Percentiles rank a stretch among this genome's conserved stretches.
Evolutionary conservation across 805 yeast species (phyloP).

Genomic region (Wickerhamiella galacta): DNA sequence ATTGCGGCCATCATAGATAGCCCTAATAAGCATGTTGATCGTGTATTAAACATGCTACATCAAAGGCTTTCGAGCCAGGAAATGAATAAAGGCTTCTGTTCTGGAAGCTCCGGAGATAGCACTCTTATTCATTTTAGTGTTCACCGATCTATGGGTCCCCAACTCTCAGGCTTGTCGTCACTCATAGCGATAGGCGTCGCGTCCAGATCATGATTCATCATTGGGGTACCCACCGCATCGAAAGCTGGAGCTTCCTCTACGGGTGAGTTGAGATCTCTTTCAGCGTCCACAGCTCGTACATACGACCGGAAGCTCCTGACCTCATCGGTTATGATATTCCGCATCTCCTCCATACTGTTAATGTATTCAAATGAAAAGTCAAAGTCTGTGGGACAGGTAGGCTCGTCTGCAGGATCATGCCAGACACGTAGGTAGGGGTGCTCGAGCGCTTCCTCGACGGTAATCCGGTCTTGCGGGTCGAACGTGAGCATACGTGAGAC

Average conservation of each 20-base stretch:
- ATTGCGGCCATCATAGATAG: too few relatives aligned
- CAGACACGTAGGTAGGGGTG: constrained; percentile 81
- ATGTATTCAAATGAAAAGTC: constrained; percentile 88
- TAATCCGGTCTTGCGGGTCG: constrained; percentile 66
- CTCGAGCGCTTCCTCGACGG: constrained; percentile 65
- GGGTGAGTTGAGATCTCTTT: too few relatives aligned
- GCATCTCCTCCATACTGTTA: constrained; percentile 57
- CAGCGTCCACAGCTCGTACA: constrained; percentile 14
- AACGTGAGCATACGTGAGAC: constrained; percentile 58
- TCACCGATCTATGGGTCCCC: too few relatives aligned
- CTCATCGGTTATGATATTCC: constrained; percentile 62
- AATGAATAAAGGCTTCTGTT: too few relatives aligned
- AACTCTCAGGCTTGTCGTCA: too few relatives aligned
- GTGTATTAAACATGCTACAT: too few relatives aligned
- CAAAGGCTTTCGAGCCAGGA: too few relatives aligned
- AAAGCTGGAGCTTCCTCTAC: too few relatives aligned
- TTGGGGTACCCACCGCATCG: background rate
- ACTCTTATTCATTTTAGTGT: too few relatives aligned
- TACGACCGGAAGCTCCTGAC: constrained; percentile 27
- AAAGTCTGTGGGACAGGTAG: constrained; percentile 68
- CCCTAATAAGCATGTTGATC: too few relatives aligned
- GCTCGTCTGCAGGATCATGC: constrained; percentile 92
- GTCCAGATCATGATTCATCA: background rate
- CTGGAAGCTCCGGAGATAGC: too few relatives aligned
- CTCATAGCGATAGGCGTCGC: background rate